phyloP scores from a whole-genome alignment of 2,329 filamentous ascomycete species.

The Bertia moriformis region DNA sequence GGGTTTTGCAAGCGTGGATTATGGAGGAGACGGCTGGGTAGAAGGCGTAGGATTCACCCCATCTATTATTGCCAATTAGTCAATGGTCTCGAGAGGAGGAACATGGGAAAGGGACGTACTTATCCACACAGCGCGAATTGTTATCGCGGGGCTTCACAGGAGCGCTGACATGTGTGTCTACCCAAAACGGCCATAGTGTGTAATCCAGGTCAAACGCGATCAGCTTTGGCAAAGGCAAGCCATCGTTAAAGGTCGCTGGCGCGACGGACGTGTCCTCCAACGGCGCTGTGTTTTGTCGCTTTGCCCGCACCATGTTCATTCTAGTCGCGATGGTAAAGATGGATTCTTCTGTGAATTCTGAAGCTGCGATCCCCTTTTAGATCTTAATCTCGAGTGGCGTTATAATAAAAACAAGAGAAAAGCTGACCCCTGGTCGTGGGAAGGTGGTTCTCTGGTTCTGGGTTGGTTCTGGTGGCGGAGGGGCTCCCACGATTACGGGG shows the following conservation, averaged over 20 bases:
- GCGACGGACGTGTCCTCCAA: slow-evolving; percentile 14
- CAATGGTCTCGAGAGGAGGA: not conserved
- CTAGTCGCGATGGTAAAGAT: too few species aligned
- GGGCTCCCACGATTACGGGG: too few species aligned
- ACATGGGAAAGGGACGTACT: not conserved
- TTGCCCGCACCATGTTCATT: slow-evolving; percentile 16
- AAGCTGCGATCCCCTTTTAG: too few species aligned
- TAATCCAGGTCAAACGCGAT: slow-evolving; percentile 57
- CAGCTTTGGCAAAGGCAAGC: slow-evolving; percentile 32
- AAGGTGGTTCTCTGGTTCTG: too few species aligned
- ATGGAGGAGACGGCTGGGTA: slow-evolving; percentile 1
- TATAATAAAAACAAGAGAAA: too few species aligned
- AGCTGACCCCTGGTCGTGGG: too few species aligned
- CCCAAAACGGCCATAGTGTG: slow-evolving; percentile 58
- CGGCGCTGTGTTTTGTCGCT: slow-evolving; percentile 16
- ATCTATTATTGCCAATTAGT: not conserved
- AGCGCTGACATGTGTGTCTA: slow-evolving; percentile 48
- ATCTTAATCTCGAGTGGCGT: too few species aligned
- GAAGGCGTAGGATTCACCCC: slow-evolving; percentile 1
- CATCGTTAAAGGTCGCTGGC: slow-evolving; percentile 10
- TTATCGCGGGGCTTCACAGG: slow-evolving; percentile 14
- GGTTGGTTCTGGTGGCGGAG: too few species aligned
- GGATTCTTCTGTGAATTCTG: too few species aligned
- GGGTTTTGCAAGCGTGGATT: slow-evolving; percentile 13
- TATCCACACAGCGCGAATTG: not conserved